These are phyloP conservation scores for Debaryomyces tyrocola DNA, from an alignment of 805 yeast genomes.

Conservation along the genomic window DNA sequence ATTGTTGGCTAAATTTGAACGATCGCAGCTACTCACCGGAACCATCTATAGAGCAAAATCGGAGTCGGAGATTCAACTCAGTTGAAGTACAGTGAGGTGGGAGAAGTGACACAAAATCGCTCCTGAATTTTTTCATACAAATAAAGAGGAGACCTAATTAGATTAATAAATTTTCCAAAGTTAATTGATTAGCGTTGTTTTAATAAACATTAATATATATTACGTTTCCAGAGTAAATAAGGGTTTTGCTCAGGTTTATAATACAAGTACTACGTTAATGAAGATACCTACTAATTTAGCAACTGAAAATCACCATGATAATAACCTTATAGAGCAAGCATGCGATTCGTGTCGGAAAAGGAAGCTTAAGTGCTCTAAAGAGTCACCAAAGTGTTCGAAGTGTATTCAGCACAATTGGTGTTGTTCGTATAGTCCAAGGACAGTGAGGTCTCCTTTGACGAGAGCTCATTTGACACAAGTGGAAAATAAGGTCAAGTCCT, in stretches of 20 bases:
- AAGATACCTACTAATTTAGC: slow-evolving; percentile 1
- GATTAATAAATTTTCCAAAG: not conserved
- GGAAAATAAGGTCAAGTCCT: slow-evolving; percentile 46
- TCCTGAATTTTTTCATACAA: not conserved
- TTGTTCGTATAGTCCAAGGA: slow-evolving; percentile 76
- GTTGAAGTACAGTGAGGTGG: not conserved
- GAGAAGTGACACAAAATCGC: not conserved
- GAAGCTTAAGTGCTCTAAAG: slow-evolving; percentile 79
- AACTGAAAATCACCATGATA: not conserved
- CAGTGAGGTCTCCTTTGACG: slow-evolving; percentile 77
- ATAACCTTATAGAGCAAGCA: slow-evolving; percentile 48
- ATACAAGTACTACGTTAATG: not conserved
- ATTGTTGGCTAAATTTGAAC: too few relatives aligned
- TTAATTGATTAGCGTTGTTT: not conserved
- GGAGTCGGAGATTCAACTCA: not conserved
- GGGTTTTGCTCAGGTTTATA: not conserved
- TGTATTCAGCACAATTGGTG: slow-evolving; percentile 72
- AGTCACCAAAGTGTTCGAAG: slow-evolving; percentile 71
- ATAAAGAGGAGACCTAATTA: not conserved
- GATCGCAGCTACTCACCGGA: too few relatives aligned
- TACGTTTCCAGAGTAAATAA: too few relatives aligned
- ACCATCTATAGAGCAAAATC: not conserved
- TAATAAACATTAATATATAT: too few relatives aligned
- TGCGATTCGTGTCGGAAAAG: slow-evolving; percentile 85
- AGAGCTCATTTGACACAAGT: slow-evolving; percentile 78